Conservation (phyloP, 306 rosid genomes). For the Pueraria montana region DNA sequence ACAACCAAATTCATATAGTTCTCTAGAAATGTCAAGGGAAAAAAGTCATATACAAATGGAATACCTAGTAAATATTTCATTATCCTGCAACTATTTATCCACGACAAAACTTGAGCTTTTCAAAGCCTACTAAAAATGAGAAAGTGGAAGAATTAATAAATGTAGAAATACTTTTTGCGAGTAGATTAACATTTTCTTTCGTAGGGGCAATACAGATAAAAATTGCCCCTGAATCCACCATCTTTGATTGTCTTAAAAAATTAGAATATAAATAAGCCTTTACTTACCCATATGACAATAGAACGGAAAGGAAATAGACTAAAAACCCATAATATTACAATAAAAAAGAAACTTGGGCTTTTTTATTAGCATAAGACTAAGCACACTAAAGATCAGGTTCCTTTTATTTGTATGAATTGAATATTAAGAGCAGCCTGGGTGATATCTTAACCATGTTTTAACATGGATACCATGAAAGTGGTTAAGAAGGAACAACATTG, state of each 20-base stretch:
- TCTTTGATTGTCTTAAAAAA: background rate
- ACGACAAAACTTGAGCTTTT: background rate
- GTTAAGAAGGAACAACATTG: constrained; percentile 24
- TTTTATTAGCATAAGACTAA: constrained; percentile 14
- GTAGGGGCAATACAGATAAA: background rate
- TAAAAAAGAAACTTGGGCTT: background rate
- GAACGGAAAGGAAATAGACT: no score
- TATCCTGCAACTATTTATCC: background rate
- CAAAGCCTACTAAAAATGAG: constrained; percentile 1
- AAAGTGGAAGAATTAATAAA: constrained; percentile 12
- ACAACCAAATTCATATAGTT: constrained; percentile 2
- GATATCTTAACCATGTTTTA: constrained; percentile 17
- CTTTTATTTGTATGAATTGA: background rate
- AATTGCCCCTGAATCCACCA: constrained; percentile 9
- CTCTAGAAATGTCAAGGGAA: background rate
- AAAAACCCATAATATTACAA: no score
- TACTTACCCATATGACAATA: no score
- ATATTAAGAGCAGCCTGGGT: constrained; percentile 8
- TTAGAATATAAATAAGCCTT: no score
- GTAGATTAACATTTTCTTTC: background rate
- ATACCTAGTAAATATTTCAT: constrained; percentile 11
- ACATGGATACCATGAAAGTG: background rate
- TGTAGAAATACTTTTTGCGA: background rate
- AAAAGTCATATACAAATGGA: background rate
- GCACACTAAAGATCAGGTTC: constrained; percentile 26